Percentiles rank a stretch among this genome's conserved stretches.
Evolutionary conservation across 2,329 filamentous ascomycete species (phyloP).

Genomic region (Verticillium dahliae): DNA sequence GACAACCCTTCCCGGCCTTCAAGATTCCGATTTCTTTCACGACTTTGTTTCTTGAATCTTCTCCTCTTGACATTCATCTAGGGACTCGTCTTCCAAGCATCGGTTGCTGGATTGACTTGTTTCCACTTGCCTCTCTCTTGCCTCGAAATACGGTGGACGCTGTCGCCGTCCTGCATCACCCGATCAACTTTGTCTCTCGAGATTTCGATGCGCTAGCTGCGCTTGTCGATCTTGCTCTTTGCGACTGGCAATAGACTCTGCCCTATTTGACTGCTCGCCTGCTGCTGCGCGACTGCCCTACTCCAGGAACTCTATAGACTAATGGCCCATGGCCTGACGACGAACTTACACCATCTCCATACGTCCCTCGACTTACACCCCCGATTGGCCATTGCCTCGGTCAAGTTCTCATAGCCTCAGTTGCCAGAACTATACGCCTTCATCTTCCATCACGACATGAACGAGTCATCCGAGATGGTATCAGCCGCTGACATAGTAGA

Average conservation of each 20-base stretch:
- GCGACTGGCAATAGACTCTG: background rate
- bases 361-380: background rate
- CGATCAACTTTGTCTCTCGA: background rate
- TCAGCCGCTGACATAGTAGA: constrained; percentile 13
- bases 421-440: background rate
- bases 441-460: constrained; percentile 3
- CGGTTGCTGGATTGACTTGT: background rate
- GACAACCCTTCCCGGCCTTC: background rate
- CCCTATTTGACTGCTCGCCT: background rate
- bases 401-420: background rate
- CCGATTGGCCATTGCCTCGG: background rate
- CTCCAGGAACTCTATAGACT: background rate
- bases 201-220: background rate
- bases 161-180: background rate
- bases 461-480: constrained; percentile 10
- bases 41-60: background rate
- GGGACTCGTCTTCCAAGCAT: background rate
- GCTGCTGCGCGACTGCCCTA: background rate
- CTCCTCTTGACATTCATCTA: background rate
- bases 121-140: background rate
- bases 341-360: background rate
- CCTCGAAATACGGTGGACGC: background rate
- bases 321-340: background rate
- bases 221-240: background rate
- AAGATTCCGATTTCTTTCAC: background rate